These are phyloP conservation scores for Fusarium xyrophilum DNA, from an alignment of 2,329 filamentous ascomycete species.

Conservation along the genomic window DNA sequence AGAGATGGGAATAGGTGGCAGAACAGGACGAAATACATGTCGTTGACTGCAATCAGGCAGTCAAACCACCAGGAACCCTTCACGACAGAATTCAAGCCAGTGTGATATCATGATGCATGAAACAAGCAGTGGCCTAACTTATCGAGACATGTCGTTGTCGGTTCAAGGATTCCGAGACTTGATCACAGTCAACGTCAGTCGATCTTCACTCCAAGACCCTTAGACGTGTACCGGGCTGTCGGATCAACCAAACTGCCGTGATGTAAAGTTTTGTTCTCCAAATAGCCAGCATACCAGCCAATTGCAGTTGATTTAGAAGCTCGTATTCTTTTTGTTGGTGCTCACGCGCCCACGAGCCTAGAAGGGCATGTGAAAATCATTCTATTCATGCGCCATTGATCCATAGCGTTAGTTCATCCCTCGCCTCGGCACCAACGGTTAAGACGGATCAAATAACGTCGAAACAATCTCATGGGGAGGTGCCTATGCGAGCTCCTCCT, in stretches of 20 bases:
- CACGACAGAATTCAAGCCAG: not conserved
- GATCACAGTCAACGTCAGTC: not conserved
- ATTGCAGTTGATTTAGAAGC: slow-evolving; percentile 4
- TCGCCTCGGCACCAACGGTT: slow-evolving; percentile 36
- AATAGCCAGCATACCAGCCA: not conserved
- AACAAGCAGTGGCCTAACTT: not conserved
- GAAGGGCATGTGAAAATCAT: slow-evolving; percentile 30
- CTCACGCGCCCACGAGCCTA: slow-evolving; percentile 30
- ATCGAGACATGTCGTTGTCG: not conserved
- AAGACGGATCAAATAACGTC: slow-evolving; percentile 4
- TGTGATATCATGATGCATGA: not conserved
- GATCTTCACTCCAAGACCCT: slow-evolving; percentile 16
- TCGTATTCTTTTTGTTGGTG: slow-evolving; percentile 28
- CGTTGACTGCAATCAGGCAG: slow-evolving; percentile 20
- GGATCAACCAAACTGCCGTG: slow-evolving; percentile 24
- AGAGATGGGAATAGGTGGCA: slow-evolving; percentile 4
- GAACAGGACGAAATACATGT: slow-evolving; percentile 21
- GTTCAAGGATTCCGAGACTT: not conserved
- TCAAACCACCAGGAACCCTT: not conserved
- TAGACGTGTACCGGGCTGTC: slow-evolving; percentile 5
- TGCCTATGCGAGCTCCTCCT: slow-evolving; percentile 4
- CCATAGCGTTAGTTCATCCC: not conserved
- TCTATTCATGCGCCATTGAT: slow-evolving; percentile 6
- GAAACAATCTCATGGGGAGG: slow-evolving; percentile 18
- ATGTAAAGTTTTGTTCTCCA: not conserved